Evolutionary conservation across 108 stramenopile genomes (phyloP).

Genomic region (Skeletonema costatum): DNA sequence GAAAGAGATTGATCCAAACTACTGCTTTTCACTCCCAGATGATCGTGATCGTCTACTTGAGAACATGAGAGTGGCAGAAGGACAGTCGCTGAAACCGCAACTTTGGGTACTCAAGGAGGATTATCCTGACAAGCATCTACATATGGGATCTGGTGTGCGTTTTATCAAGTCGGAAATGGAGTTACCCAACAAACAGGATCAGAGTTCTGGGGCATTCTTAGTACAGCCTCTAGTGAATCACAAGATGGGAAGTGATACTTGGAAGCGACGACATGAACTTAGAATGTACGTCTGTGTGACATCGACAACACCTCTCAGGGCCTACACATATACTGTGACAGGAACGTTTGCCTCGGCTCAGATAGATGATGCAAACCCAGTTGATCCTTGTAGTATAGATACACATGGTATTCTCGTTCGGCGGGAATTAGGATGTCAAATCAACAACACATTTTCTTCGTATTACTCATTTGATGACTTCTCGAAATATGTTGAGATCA

Average conservation of each 20-base stretch:
- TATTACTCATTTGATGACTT: background rate
- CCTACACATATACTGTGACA: background rate
- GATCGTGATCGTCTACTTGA: background rate
- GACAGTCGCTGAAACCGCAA: background rate
- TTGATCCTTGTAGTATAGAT: constrained; percentile 5
- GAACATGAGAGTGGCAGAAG: background rate
- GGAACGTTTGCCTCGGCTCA: background rate
- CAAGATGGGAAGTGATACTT: background rate
- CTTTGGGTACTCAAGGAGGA: constrained; percentile 11
- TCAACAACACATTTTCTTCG: background rate
- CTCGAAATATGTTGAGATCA: background rate
- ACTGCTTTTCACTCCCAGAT: background rate
- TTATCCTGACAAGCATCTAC: background rate
- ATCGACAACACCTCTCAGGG: constrained; percentile 11
- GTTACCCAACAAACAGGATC: background rate
- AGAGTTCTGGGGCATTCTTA: background rate
- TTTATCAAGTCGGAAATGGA: constrained; percentile 1
- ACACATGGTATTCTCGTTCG: background rate
- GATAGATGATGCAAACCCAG: constrained; percentile 1
- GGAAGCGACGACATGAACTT: constrained; percentile 5
- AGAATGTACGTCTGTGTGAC: constrained; percentile 9
- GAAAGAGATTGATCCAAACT: background rate
- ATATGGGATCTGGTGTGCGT: background rate
- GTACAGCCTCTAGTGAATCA: constrained; percentile 8
- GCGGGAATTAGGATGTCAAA: background rate